Base-by-base conservation (phyloP, 371 early-diverging fungal species). In the Mortierella sp. region DNA sequence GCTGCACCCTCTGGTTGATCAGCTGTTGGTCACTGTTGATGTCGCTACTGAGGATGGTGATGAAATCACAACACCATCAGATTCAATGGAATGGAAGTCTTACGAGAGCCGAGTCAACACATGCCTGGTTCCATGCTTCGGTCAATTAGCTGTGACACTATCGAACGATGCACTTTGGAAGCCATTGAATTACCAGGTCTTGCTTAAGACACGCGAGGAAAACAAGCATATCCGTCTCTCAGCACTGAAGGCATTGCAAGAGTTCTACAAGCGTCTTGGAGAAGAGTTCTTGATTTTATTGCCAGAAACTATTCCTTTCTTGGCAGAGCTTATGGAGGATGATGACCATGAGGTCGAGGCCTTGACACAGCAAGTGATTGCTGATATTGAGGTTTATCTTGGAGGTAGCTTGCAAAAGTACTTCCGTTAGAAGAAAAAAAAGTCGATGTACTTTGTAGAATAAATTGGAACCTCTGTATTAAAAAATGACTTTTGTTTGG, bases 321-420 rank as follows among this genome's bases (percentile, higher is more conserved):
- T 98, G 78, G 96, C 97, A 3, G 99, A 98, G 85, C 85, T 97
- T 22, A 91, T 97, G 93, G 99, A 98, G 83, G 93, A 92, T 66
- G 92, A 93, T 62, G 90, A 90, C 75, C 81, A 89, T 64, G 88
- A 91, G 64, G 96, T 97, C 3, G 96, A 96, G 78, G 87, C 87
- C 54, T 84, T 89, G 31, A 93, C 95, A 17, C 93, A 94, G 66
- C 93, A 95, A 74, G 90, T 96, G 56, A 92, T 93, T 83, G 88
- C 91, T 51, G 88, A 92, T 63, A 97, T 98, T 61, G 96, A 98
- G 76, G 86, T 90, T 19, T 92, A 93, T 65, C 83, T 96, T 59
- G 98, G 98, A 70, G 97, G 97, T 80, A 92, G 93, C 23, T 84
- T 95, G 61, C 91, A 92, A 54, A 90, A 93, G 62, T 94, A 93